phyloP scores from a whole-genome alignment of 2,329 filamentous ascomycete genomes.

The Fragosphaeria purpurea region DNA sequence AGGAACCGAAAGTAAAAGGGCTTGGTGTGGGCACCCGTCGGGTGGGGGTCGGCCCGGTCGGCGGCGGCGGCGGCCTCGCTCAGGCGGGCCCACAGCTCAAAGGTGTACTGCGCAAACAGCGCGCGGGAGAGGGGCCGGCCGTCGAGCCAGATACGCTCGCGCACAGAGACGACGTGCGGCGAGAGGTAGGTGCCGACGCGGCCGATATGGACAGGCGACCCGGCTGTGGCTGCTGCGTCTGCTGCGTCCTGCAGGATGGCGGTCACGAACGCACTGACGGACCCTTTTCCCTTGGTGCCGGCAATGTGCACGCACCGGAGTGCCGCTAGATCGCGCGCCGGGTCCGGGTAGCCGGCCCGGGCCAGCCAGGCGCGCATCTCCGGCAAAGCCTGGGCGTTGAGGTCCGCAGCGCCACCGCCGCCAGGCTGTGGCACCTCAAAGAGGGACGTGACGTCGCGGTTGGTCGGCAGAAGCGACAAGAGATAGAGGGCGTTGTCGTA shows the following conservation, averaged over 20 bases:
- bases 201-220: constrained; percentile 14
- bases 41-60: constrained; percentile 30
- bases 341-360: constrained; percentile 59
- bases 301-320: constrained; percentile 66
- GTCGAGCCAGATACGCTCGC: constrained; percentile 77
- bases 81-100: constrained; percentile 66
- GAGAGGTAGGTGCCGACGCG: constrained; percentile 71
- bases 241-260: constrained; percentile 49
- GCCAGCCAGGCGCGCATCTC: constrained; percentile 73
- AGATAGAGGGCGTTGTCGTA: constrained; percentile 61
- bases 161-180: constrained; percentile 72
- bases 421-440: constrained; percentile 27
- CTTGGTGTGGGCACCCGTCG: constrained; percentile 52
- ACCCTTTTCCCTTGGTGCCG: constrained; percentile 91
- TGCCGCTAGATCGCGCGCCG: constrained; percentile 27
- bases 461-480: constrained; percentile 70
- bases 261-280: constrained; percentile 74
- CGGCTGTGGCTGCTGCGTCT: constrained; percentile 11
- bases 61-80: constrained; percentile 27
- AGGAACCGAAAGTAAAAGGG: constrained; percentile 90
- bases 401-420: constrained; percentile 29
- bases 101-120: constrained; percentile 68
- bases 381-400: constrained; percentile 67
- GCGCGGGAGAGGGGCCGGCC: constrained; percentile 58
- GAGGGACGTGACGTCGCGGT: constrained; percentile 53